These are phyloP conservation scores for Lentinula sp. DNA, from an alignment of 768 basidiomycete species.

Conservation along the genomic window DNA sequence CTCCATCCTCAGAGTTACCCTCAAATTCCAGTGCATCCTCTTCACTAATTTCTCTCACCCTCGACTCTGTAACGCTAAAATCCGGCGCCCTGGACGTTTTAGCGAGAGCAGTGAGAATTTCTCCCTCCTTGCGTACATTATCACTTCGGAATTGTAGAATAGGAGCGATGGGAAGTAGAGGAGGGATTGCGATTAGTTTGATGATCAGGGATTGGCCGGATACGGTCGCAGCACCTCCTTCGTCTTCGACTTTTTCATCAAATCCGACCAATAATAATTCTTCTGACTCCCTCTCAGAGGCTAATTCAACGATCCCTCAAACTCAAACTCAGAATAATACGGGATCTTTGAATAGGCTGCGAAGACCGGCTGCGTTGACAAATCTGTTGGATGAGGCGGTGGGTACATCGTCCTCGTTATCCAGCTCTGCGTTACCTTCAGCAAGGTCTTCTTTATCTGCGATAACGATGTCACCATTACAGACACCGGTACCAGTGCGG, in stretches of 20 bases:
- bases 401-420: conserved; percentile 22
- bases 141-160: background rate
- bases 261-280: too few relatives aligned
- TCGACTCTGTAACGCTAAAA: background rate
- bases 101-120: background rate
- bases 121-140: background rate
- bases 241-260: too few relatives aligned
- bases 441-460: conserved; percentile 12
- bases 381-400: conserved; percentile 6
- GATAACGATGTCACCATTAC: conserved; percentile 13
- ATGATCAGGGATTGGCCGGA: conserved; percentile 3
- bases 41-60: background rate
- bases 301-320: too few relatives aligned
- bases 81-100: background rate
- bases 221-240: background rate
- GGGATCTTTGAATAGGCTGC: conserved; percentile 16
- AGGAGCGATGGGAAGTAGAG: background rate
- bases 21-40: background rate
- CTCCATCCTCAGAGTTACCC: background rate
- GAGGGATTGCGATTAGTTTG: background rate
- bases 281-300: too few relatives aligned
- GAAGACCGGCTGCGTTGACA: conserved; percentile 7
- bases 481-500: conserved; percentile 18
- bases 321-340: background rate
- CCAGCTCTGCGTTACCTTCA: conserved; percentile 15